Evolutionary conservation across 306 rosid genomes (phyloP).

Genomic region (Glycine latifolia): DNA sequence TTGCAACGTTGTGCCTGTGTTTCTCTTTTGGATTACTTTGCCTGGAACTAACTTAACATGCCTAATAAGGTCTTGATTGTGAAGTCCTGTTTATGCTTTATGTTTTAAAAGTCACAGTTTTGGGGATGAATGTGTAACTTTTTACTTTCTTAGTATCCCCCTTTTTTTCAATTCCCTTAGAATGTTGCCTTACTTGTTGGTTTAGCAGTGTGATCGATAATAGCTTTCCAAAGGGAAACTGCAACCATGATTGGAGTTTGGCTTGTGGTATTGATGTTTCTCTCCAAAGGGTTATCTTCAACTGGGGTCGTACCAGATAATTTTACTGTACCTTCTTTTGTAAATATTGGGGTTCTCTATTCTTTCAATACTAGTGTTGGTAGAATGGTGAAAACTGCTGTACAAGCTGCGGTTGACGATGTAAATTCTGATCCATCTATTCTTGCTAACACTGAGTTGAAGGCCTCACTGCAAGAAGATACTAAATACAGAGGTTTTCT

Average conservation of each 20-base stretch:
- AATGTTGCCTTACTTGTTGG: constrained; percentile 39
- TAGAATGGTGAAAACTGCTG: constrained; percentile 73
- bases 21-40: not conserved
- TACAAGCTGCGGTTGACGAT: constrained; percentile 75
- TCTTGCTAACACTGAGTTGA: constrained; percentile 69
- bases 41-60: not conserved
- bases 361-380: constrained; percentile 68
- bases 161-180: not conserved
- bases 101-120: constrained; percentile 1
- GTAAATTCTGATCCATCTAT: constrained; percentile 79
- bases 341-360: constrained; percentile 75
- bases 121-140: constrained; percentile 30
- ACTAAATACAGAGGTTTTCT: constrained; percentile 80
- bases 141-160: not conserved
- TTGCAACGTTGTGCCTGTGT: constrained; percentile 33
- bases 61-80: not conserved
- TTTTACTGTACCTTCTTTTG: constrained; percentile 64
- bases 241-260: constrained; percentile 61
- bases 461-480: constrained; percentile 65
- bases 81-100: constrained; percentile 19
- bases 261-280: constrained; percentile 55
- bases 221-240: constrained; percentile 36
- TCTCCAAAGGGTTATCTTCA: constrained; percentile 59
- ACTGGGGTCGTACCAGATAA: constrained; percentile 55
- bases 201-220: constrained; percentile 49